Conservation (phyloP, 2,329 filamentous ascomycete genomes). For the Tympanopsis confertula region DNA sequence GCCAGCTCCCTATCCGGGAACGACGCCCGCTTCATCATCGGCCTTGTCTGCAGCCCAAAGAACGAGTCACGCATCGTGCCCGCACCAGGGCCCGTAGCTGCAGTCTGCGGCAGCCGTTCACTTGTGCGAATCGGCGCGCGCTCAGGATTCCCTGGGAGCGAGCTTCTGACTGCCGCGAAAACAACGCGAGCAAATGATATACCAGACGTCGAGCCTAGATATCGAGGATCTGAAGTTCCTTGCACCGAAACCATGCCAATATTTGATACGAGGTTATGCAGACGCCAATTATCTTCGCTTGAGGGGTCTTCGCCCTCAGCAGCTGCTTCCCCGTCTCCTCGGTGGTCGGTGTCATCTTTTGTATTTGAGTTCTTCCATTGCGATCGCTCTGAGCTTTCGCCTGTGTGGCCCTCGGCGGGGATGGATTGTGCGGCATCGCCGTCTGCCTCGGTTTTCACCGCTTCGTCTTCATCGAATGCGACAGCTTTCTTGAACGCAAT, state of each 20-base stretch:
- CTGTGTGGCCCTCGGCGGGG: slow-evolving; percentile 3
- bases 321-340: slow-evolving; percentile 3
- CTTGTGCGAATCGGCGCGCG: slow-evolving; percentile 36
- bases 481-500: slow-evolving; percentile 63
- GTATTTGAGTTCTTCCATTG: background rate
- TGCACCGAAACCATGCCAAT: slow-evolving; percentile 69
- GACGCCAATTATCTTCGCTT: slow-evolving; percentile 14
- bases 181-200: slow-evolving; percentile 92
- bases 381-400: background rate
- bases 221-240: slow-evolving; percentile 66
- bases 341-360: background rate
- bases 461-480: slow-evolving; percentile 53
- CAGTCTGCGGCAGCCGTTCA: slow-evolving; percentile 13
- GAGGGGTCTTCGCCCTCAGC: slow-evolving; percentile 5
- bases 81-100: slow-evolving; percentile 26
- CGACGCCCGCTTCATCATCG: slow-evolving; percentile 71
- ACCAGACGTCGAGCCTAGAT: slow-evolving; percentile 74
- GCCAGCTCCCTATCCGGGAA: slow-evolving; percentile 74
- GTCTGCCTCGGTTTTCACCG: slow-evolving; percentile 6
- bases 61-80: slow-evolving; percentile 89
- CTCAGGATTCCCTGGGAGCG: slow-evolving; percentile 46
- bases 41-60: slow-evolving; percentile 88
- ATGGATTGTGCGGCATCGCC: slow-evolving; percentile 4
- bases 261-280: slow-evolving; percentile 19
- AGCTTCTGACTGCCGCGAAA: slow-evolving; percentile 78